A percentile compares a stretch with the other conserved stretches of the same genome.
These are phyloP conservation scores for Saccharomycopsis hybrid DNA, from an alignment of 1,139 yeast genomes.

Conservation along the genomic window DNA sequence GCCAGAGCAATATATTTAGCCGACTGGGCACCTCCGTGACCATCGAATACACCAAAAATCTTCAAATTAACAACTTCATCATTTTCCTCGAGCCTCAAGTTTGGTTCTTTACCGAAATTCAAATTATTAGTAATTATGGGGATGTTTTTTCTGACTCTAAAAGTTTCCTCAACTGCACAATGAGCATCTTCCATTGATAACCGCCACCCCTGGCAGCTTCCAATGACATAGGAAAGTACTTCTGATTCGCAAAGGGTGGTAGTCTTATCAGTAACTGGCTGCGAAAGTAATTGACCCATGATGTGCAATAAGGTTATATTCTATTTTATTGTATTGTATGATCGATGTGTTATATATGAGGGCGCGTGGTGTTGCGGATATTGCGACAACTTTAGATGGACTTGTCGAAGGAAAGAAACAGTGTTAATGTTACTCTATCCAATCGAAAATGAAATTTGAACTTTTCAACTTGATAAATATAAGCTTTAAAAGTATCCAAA, in stretches of 20 bases:
- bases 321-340: too few species aligned
- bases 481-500: too few species aligned
- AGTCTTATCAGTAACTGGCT: constrained; percentile 65
- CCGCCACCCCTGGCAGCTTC: constrained; percentile 77
- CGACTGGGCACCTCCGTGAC: constrained; percentile 68
- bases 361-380: too few species aligned
- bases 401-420: too few species aligned
- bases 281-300: constrained; percentile 76
- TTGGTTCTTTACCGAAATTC: constrained; percentile 11
- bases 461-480: too few species aligned
- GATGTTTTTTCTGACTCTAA: constrained; percentile 19
- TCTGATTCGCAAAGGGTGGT: constrained; percentile 41
- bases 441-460: too few species aligned
- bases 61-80: constrained; percentile 35
- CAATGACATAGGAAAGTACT: constrained; percentile 52
- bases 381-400: too few species aligned
- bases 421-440: too few species aligned
- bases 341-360: too few species aligned
- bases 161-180: constrained; percentile 31
- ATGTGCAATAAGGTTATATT: too few species aligned
- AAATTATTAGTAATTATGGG: constrained; percentile 14
- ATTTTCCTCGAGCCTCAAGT: constrained; percentile 17
- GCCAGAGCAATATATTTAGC: constrained; percentile 49
- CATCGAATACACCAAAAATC: constrained; percentile 71
- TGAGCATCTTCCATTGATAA: constrained; percentile 77